Evolutionary conservation across 2,329 filamentous ascomycete genomes (phyloP), one percentile per base, ranked within the genome.

Genomic region (Calonectria fujianensis): DNA sequence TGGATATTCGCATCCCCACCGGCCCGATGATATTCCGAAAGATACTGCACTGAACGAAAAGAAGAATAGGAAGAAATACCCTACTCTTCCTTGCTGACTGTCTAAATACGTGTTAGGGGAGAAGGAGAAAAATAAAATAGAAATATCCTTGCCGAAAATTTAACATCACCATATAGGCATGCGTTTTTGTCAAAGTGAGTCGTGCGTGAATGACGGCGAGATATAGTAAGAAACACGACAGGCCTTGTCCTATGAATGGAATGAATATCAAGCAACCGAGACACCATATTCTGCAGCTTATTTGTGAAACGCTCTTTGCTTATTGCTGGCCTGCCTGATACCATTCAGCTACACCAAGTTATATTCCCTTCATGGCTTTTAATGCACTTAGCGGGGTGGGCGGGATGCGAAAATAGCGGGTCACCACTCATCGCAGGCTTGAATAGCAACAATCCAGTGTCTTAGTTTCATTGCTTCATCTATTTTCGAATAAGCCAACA

Each of bases 301-400:
- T 18, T 13, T 1, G 10, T 39, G 11, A 5, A 39, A 63, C 31
- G 27, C 6, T 20, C 14, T 20, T 10, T 8, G 2, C 9, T 18
- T 11, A 16, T 27, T 29, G 11, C 16, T 27, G 35, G 24, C 14
- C 27, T 63, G 24, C 6, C 13, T 35, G 18, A 18, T 48, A 13
- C 2, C 9, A 45, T 24, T 20, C 20, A 14, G 27, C 16, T 7
- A 18, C 16, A 39, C 4, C 37, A 13, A 41, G 37, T 16, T 4
- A 8, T 10, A 18, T 41, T n/a, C 27, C 10, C 16, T 14, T 31
- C 16, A 20, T 24, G 1, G 29, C 20, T 41, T 18, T 24, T 6
- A 41, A 70, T 74, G 72, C 72, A 74, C 27, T 70, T 74, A 74
- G 45, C 72, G 67, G 72, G 72, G 72, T 45, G 41, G 9, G 24